A percentile compares a stretch with the other conserved stretches of the same genome.
Evolutionary conservation across 768 basidiomycete species (phyloP).

Genomic region (Xerocomellus amylosporus): DNA sequence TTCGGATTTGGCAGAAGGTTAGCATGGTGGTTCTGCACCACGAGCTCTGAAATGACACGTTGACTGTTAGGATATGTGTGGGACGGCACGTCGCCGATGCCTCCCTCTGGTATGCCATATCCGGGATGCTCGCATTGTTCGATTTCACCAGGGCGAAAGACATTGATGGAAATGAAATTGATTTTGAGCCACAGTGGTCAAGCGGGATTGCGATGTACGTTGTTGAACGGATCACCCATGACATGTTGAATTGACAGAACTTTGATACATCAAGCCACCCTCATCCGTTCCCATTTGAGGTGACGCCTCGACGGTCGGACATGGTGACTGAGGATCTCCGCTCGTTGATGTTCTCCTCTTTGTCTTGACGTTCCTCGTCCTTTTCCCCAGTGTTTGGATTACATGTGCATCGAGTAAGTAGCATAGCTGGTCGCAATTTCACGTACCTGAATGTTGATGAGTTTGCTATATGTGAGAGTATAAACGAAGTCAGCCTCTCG

Average conservation of each 20-base stretch:
- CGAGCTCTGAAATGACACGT: not conserved
- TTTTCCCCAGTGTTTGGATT: not conserved
- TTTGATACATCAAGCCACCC: conserved; percentile 14
- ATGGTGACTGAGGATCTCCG: conserved; percentile 3
- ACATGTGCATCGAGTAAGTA: not conserved
- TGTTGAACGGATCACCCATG: too few species aligned
- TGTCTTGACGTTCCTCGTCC: not conserved
- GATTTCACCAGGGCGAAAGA: conserved; percentile 25
- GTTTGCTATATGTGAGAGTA: not conserved
- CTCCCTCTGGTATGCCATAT: conserved; percentile 28
- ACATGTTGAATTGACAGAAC: not conserved
- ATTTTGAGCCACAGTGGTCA: conserved; percentile 17
- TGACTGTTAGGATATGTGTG: conserved; percentile 19
- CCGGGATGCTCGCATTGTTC: conserved; percentile 30
- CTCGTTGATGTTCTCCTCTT: not conserved
- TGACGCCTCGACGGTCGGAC: conserved; percentile 7
- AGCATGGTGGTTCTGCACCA: not conserved
- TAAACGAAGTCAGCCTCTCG: not conserved
- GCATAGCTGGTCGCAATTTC: not conserved
- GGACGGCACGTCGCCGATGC: conserved; percentile 27
- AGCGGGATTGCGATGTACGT: conserved; percentile 17
- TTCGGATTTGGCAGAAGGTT: conserved; percentile 32
- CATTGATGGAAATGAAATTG: conserved; percentile 21
- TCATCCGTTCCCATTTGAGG: conserved; percentile 12
- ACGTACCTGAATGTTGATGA: not conserved